These are phyloP conservation scores for Helicosporidium sp. DNA, from an alignment of 139 green algal species.

Conservation along the genomic window DNA sequence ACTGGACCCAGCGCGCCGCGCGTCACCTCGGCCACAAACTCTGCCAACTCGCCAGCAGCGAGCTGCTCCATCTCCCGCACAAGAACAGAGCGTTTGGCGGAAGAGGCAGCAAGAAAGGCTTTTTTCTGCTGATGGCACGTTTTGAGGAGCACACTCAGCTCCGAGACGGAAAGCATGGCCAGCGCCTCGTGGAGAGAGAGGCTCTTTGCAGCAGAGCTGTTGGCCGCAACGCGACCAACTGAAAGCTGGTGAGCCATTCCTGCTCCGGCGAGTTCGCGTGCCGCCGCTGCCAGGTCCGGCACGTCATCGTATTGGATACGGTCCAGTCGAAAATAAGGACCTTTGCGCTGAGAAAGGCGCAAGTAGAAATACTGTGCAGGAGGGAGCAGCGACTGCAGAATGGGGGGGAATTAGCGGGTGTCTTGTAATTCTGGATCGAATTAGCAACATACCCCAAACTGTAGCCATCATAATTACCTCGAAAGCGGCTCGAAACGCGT, in stretches of 20 bases:
- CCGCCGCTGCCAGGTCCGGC: conserved; percentile 9
- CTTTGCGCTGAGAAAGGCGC: no score
- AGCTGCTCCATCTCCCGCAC: background rate
- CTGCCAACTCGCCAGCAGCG: background rate
- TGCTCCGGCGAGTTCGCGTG: background rate
- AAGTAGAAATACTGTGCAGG: no score
- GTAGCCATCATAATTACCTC: no score
- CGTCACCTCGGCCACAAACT: background rate
- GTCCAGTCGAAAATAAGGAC: conserved; percentile 25
- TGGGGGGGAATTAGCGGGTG: no score
- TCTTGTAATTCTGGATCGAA: no score
- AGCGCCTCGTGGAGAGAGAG: background rate
- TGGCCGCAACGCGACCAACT: background rate
- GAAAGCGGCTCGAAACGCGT: no score
- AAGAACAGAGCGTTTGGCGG: background rate
- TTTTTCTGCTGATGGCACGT: background rate
- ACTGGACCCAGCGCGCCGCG: background rate
- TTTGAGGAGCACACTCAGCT: conserved; percentile 13
- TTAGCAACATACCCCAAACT: no score
- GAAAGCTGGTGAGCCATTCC: conserved; percentile 5
- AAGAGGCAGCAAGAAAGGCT: no score
- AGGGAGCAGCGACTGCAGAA: no score
- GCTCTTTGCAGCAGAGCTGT: background rate
- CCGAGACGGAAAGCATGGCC: conserved; percentile 11
- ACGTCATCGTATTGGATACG: conserved; percentile 35